phyloP scores from a whole-genome alignment of 495 filamentous ascomycete species.

The Hypoxylon perforatum region DNA sequence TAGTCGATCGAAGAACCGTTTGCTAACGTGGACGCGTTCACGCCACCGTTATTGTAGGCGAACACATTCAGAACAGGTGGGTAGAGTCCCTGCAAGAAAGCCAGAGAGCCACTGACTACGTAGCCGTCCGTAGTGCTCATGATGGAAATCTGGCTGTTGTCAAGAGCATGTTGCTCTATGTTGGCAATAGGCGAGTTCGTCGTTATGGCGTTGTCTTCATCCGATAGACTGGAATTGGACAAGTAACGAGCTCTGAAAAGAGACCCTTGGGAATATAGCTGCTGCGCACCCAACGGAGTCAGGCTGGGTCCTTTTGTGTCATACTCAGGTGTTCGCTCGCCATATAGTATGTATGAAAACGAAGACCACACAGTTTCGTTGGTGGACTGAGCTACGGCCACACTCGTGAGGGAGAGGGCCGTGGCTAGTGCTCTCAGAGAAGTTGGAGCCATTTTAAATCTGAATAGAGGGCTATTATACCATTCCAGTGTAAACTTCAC shows the following conservation, averaged over 20 bases:
- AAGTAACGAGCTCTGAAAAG: conserved; percentile 53
- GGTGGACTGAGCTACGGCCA: conserved; percentile 38
- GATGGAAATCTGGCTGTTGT: conserved; percentile 52
- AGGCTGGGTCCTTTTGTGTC: conserved; percentile 33
- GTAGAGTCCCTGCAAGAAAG: conserved; percentile 58
- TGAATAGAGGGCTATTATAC: neutral
- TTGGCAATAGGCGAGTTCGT: conserved; percentile 46
- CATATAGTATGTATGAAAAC: conserved; percentile 53
- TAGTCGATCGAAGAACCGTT: conserved; percentile 50
- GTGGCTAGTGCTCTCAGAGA: conserved; percentile 16
- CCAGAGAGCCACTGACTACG: conserved; percentile 48
- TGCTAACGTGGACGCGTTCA: conserved; percentile 40
- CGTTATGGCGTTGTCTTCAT: conserved; percentile 36
- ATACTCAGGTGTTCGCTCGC: conserved; percentile 53
- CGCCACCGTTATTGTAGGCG: conserved; percentile 43
- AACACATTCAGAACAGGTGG: conserved; percentile 48
- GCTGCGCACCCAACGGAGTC: conserved; percentile 56
- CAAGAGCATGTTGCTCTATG: conserved; percentile 49
- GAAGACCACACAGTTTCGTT: conserved; percentile 58
- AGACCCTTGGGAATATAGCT: conserved; percentile 50
- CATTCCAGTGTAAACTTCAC: conserved; percentile 5
- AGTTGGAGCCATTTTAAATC: conserved; percentile 29
- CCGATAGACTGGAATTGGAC: conserved; percentile 29
- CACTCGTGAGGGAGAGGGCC: conserved; percentile 16
- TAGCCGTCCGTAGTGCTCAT: conserved; percentile 48